phyloP scores from a whole-genome alignment of 805 yeast species.

The Cyberlindnera americana region DNA sequence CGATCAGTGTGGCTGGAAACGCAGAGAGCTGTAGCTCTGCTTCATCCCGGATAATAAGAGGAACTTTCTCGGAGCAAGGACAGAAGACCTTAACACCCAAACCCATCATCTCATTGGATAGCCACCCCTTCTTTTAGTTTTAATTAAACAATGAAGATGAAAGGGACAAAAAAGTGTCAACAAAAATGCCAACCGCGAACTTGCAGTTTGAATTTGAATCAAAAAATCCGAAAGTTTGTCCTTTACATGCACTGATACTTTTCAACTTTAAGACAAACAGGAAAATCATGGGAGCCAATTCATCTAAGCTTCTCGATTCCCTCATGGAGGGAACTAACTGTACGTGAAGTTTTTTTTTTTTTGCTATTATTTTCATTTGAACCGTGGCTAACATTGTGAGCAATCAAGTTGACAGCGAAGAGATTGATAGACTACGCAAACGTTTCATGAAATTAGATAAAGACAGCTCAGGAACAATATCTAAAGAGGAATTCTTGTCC shows the following conservation, averaged over 20 bases:
- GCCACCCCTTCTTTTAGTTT: no score
- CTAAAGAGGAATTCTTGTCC: conserved; percentile 81
- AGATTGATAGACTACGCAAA: conserved; percentile 84
- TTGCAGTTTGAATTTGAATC: no score
- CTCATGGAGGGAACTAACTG: conserved; percentile 80
- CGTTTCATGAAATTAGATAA: conserved; percentile 93
- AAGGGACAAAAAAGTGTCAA: conserved; percentile 1
- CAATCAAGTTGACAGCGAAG: conserved; percentile 74
- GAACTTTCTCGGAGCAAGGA: conserved; percentile 26
- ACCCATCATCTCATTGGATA: neutral
- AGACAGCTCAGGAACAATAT: conserved; percentile 90
- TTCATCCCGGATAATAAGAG: conserved; percentile 5
- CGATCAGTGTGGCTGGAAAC: conserved; percentile 23
- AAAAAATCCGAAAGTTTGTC: no score
- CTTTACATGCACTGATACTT: no score
- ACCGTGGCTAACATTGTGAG: conserved; percentile 3
- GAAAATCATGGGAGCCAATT: conserved; percentile 47
- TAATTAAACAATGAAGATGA: no score
- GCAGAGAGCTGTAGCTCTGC: conserved; percentile 14
- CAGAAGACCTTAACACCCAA: conserved; percentile 19
- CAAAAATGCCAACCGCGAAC: neutral
- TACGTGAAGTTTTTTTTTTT: conserved; percentile 27
- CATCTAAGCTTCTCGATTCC: conserved; percentile 61
- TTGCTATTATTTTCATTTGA: neutral
- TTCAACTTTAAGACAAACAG: no score